Conservation (phyloP, 163 green algal species). For the Smithsoniella earleae region DNA sequence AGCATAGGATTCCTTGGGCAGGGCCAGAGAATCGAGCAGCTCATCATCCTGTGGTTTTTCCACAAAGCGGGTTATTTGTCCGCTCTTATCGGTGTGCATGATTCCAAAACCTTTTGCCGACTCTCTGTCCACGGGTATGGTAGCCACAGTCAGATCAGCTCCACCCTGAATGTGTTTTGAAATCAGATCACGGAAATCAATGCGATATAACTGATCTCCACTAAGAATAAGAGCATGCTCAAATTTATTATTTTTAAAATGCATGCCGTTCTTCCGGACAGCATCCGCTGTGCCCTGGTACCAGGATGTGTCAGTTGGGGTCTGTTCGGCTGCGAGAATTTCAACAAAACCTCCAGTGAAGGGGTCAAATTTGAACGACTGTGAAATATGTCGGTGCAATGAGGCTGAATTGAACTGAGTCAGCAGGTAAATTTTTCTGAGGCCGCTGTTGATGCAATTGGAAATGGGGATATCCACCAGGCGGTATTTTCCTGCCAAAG, state of each 20-base stretch:
- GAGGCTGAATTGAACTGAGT: conserved; percentile 99
- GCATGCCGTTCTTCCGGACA: conserved; percentile 92
- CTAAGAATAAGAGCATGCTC: no score
- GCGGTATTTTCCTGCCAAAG: conserved; percentile 83
- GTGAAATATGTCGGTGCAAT: conserved; percentile 88
- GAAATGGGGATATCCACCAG: conserved; percentile 94
- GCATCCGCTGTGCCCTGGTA: conserved; percentile 92
- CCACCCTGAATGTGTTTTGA: conserved; percentile 64
- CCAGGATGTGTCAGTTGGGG: conserved; percentile 73
- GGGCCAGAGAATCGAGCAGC: no score
- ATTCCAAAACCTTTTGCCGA: conserved; percentile 71
- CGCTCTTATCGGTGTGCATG: conserved; percentile 79
- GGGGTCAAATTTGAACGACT: conserved; percentile 78
- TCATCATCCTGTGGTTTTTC: conserved; percentile 81
- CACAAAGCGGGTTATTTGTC: conserved; percentile 82
- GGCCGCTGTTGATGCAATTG: conserved; percentile 93
- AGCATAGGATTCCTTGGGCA: no score
- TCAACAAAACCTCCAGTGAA: conserved; percentile 86
- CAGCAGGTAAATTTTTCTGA: conserved; percentile 97
- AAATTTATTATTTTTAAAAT: no score
- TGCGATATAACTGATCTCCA: no score
- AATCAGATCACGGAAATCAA: conserved; percentile 86
- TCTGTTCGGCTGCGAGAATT: conserved; percentile 90
- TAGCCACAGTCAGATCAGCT: conserved; percentile 92
- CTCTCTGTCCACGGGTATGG: conserved; percentile 72